Evolutionary conservation across 192 early-diverging fungal genomes (phyloP).

Genomic region (Chytriomyces sp.): DNA sequence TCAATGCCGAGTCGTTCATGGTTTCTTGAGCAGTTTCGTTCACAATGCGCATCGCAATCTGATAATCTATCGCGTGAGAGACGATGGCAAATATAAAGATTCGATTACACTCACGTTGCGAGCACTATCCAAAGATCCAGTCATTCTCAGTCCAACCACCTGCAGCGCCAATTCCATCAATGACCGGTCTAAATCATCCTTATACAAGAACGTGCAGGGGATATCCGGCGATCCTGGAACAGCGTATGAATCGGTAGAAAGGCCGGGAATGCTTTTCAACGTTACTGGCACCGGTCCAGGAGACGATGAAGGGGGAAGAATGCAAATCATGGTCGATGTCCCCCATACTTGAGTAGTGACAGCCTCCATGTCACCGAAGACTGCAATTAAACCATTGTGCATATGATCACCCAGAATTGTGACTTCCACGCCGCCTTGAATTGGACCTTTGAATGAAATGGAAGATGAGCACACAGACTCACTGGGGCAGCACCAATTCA

Average conservation of each 20-base stretch:
- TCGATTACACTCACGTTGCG: constrained; percentile 50
- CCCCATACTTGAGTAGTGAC: constrained; percentile 79
- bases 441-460: constrained; percentile 64
- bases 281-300: constrained; percentile 73
- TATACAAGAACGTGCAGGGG: constrained; percentile 53
- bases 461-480: background rate
- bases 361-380: constrained; percentile 80
- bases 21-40: constrained; percentile 40
- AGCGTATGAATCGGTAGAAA: background rate
- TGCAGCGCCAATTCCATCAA: constrained; percentile 89
- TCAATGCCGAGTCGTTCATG: constrained; percentile 18
- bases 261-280: constrained; percentile 44
- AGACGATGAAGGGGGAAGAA: constrained; percentile 75
- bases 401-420: constrained; percentile 85
- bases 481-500: background rate
- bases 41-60: constrained; percentile 75
- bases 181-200: constrained; percentile 82
- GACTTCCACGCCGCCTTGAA: constrained; percentile 83
- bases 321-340: constrained; percentile 78
- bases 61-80: background rate
- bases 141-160: constrained; percentile 83
- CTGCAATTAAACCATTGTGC: constrained; percentile 71
- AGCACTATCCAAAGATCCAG: constrained; percentile 78
- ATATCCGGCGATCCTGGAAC: constrained; percentile 11
- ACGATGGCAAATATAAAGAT: no score